Evolutionary conservation across 257 asterid genomes (phyloP), one percentile per base, ranked within the genome.

Genomic region (Fraxinus cuspidata): DNA sequence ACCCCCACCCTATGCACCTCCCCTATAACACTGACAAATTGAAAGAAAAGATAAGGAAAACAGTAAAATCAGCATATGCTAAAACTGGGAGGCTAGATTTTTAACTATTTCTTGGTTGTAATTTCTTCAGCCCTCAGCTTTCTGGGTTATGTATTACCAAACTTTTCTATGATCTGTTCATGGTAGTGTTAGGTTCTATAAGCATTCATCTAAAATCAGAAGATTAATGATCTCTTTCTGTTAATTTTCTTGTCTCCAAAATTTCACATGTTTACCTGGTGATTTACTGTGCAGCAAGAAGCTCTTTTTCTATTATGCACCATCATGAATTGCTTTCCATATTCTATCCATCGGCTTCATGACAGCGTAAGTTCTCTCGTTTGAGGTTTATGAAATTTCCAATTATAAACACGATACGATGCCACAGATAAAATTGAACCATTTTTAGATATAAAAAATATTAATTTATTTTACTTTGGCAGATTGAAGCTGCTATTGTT

Each of bases 401-500:
- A 9, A 44, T 42, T 42, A 9, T 42, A 7, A 42, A 42, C 49
- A 12, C 4, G 64, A 7, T n/a, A 53, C 8, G 4, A 18, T 53
- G 64, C 16, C 64, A 0, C 25, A 53, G 25, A 53, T 53, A 53
- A 53, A 16, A 53, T 53, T 53, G 23, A 53, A 53, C 27, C 2
- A n/a, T 53, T 16, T 42, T 42, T 42, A 42, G 64, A 53, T 0
- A 16, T 53, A 1, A 28, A 53, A n/a, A 53, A 19, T 53, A 16
- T n/a, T 1, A 53, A 53, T 5, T 3, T 18, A 53, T 28, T 53
- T 72, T 47, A 58, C 16, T 37, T 78, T 77, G 82, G 47, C 90
- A 95, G 98, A 94, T 93, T 82, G 98, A 95, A 87, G 89, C 92
- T 78, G 89, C 92, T 82, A 83, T 95, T 81, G 88, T 83, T 77